phyloP scores from a whole-genome alignment of 2,329 filamentous ascomycete genomes.

The Coleophoma crateriformis region DNA sequence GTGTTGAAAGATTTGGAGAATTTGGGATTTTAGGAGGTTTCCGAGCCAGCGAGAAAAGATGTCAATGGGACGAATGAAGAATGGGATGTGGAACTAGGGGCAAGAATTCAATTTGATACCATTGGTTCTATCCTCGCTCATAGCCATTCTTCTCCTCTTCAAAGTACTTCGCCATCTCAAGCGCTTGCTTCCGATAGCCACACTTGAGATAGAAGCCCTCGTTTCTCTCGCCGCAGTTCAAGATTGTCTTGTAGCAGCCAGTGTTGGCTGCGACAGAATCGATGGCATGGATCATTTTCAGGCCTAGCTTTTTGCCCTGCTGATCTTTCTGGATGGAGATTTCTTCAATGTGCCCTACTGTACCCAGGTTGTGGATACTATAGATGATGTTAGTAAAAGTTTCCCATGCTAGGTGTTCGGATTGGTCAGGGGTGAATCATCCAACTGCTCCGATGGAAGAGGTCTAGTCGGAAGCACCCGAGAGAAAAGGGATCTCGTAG shows the following conservation, averaged over 20 bases:
- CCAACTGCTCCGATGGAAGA: neutral
- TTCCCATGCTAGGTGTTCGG: neutral
- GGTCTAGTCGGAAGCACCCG: no score
- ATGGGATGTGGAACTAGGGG: no score
- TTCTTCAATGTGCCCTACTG: conserved; percentile 95
- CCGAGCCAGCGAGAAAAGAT: no score
- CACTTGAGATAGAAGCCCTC: conserved; percentile 99
- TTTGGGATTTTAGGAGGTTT: neutral
- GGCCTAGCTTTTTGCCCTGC: conserved; percentile 93
- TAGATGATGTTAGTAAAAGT: neutral
- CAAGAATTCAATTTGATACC: no score
- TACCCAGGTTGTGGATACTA: conserved; percentile 73
- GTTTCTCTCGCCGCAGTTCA: conserved; percentile 94
- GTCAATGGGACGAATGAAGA: no score
- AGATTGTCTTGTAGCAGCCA: conserved; percentile 94
- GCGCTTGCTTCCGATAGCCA: conserved; percentile 83
- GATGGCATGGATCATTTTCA: conserved; percentile 89
- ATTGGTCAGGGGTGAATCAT: neutral
- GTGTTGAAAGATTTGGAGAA: neutral
- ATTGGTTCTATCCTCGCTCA: no score
- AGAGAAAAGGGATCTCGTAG: no score
- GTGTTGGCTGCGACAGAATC: conserved; percentile 82
- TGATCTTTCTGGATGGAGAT: conserved; percentile 93
- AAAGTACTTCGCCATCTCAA: conserved; percentile 97
- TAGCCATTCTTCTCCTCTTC: conserved; percentile 5